Base-by-base conservation (phyloP, 768 basidiomycete species). In the Boletus eberwhitei region DNA sequence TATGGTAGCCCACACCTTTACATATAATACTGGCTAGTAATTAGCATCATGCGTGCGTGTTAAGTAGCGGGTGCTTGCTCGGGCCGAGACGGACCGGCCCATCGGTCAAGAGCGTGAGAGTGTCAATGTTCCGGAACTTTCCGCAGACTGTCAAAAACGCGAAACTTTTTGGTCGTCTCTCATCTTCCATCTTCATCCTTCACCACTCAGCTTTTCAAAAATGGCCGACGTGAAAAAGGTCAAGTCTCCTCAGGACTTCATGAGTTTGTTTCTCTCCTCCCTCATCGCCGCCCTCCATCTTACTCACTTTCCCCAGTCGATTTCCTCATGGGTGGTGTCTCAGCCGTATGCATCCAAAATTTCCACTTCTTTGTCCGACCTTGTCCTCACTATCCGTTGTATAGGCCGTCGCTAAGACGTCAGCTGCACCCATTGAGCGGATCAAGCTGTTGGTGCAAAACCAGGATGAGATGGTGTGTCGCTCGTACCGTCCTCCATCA, bases 401-500 rank as follows among this genome's bases (percentile, higher is more conserved):
- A 26, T 58, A 94, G 92, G 97, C 97, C 65, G 92, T 98, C 74
- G 90, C 97, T 52, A 99, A 99, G 85, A 98, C 97, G 63, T 90
- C 90, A 62, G 97, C 97, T 66, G 97, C 97, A 61, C 97, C 97
- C 77, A 99, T 99, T 69, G 97, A 98, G 85, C 94, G 97, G 72
- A 96, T 99, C 78, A 99, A 99, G 82, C 87, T 98, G 68, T 78
- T 96, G 72, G 88, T 96, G 57, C 93, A 98, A 78, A 98, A 97
- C 79, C 96, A 98, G 86, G 96, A 95, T 84, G 97, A 98, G 82
- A 99, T 98, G 97, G 89, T 86, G n/a, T 4, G 77, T 71, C n/a
- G 13, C 24, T 11, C 31, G 0, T 45, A 17, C 41, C 11, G 4
- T 34, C 8, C n/a, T 49, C 35, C 40, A 40, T 49, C 9, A 6